These are phyloP conservation scores for Erodium maritimum DNA, from an alignment of 345 rosid species.

Conservation along the genomic window DNA sequence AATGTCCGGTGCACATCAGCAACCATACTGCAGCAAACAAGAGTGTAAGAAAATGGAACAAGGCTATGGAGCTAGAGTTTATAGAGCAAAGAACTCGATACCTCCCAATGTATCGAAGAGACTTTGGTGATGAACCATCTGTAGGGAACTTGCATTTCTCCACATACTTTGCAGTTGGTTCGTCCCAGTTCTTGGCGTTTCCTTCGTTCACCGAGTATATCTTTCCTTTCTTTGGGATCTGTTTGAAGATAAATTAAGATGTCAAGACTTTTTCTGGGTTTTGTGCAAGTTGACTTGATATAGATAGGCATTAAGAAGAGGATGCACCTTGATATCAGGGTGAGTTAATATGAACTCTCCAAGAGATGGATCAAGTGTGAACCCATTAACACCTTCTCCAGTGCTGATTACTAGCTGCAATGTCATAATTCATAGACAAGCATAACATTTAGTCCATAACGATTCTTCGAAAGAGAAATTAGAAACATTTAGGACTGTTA, in stretches of 20 bases:
- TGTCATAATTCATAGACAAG: neutral
- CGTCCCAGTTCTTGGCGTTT: constrained; percentile 95
- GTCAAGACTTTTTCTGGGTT: too few relatives aligned
- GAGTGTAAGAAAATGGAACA: neutral
- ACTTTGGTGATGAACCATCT: constrained; percentile 80
- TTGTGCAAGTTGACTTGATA: too few relatives aligned
- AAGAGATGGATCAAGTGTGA: constrained; percentile 92
- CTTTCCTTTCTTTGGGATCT: constrained; percentile 93
- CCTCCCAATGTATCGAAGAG: constrained; percentile 95
- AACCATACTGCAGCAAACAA: constrained; percentile 53
- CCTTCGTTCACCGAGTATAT: constrained; percentile 98
- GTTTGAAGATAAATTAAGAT: constrained; percentile 5
- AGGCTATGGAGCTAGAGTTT: too few relatives aligned
- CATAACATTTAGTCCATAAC: constrained; percentile 4
- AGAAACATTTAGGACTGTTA: neutral
- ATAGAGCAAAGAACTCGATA: constrained; percentile 11
- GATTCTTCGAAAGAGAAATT: too few relatives aligned
- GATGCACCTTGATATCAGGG: constrained; percentile 80
- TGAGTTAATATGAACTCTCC: constrained; percentile 97
- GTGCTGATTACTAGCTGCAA: constrained; percentile 86
- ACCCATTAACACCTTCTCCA: constrained; percentile 80
- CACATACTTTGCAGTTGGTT: constrained; percentile 85
- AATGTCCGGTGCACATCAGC: constrained; percentile 97
- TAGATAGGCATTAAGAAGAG: neutral
- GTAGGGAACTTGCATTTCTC: constrained; percentile 91